Percentiles rank a stretch among this genome's conserved stretches.
phyloP scores from a whole-genome alignment of 805 yeast species.

The Metschnikowia continentalis region DNA sequence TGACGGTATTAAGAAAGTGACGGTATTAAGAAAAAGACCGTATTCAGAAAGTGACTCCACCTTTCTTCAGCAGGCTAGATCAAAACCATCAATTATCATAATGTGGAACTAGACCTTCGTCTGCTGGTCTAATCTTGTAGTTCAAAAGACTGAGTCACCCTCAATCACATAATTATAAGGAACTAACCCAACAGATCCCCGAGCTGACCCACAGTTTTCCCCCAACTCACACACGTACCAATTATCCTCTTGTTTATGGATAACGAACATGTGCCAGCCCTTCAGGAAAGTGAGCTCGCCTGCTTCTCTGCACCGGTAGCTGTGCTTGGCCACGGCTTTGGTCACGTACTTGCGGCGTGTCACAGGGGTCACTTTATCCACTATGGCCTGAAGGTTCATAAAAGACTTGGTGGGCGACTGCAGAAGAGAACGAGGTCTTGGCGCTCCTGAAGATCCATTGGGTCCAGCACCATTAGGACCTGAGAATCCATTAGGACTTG shows the following conservation, averaged over 20 bases:
- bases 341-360: conserved; percentile 26
- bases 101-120: too few relatives aligned
- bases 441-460: neutral
- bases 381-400: conserved; percentile 28
- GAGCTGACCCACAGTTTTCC: conserved; percentile 26
- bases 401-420: conserved; percentile 34
- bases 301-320: conserved; percentile 37
- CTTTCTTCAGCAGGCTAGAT: too few relatives aligned
- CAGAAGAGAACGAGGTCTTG: conserved; percentile 24
- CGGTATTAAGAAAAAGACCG: too few relatives aligned
- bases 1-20: too few relatives aligned
- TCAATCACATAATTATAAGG: conserved; percentile 42
- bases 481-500: too few relatives aligned
- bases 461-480: too few relatives aligned
- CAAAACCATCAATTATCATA: neutral
- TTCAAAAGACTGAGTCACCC: conserved; percentile 20
- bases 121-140: too few relatives aligned
- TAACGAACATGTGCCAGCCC: conserved; percentile 39
- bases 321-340: conserved; percentile 38
- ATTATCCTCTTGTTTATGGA: conserved; percentile 41
- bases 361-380: conserved; percentile 29
- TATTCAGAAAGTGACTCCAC: too few relatives aligned
- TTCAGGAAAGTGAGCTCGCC: conserved; percentile 40
- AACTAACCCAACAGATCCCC: conserved; percentile 38
- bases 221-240: conserved; percentile 44